A percentile compares a stretch with the other conserved stretches of the same genome.
These are phyloP conservation scores for Fonsecaea pedrosoi DNA, from an alignment of 2,329 filamentous ascomycete species.

Conservation along the genomic window DNA sequence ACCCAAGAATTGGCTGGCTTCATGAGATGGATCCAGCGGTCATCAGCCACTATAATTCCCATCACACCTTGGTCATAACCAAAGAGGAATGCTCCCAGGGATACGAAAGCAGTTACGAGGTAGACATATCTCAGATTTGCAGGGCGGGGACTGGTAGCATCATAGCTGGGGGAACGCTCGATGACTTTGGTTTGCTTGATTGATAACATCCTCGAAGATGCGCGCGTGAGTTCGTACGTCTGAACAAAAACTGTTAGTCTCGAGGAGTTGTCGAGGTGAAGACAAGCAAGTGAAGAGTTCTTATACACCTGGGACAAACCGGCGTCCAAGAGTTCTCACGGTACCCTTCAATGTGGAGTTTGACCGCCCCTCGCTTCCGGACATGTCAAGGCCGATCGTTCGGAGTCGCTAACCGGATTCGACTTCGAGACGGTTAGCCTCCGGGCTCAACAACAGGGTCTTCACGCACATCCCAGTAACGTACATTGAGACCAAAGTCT, in stretches of 20 bases:
- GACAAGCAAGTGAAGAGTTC: not conserved
- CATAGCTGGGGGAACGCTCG: not conserved
- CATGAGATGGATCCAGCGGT: conserved; percentile 42
- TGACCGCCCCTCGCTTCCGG: not conserved
- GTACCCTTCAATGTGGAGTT: not conserved
- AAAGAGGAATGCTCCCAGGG: conserved; percentile 40
- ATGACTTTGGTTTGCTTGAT: conserved; percentile 20
- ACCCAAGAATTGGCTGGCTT: conserved; percentile 37
- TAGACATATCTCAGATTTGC: conserved; percentile 22
- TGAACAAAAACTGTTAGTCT: not conserved
- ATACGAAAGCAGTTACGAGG: conserved; percentile 23
- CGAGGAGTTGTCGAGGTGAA: not conserved
- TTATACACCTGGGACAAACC: not conserved
- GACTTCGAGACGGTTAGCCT: not conserved
- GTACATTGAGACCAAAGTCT: not conserved
- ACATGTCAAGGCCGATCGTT: not conserved
- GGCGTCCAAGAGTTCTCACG: not conserved
- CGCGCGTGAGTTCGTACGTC: not conserved
- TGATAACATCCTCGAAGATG: conserved; percentile 10
- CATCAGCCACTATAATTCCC: conserved; percentile 44
- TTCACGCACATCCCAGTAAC: not conserved
- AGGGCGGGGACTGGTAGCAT: conserved; percentile 5
- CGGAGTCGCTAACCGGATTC: not conserved
- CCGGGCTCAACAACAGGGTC: not conserved
- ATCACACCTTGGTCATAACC: conserved; percentile 47